phyloP scores from a whole-genome alignment of 768 basidiomycete genomes.

The Hygrophorus pudorinus region DNA sequence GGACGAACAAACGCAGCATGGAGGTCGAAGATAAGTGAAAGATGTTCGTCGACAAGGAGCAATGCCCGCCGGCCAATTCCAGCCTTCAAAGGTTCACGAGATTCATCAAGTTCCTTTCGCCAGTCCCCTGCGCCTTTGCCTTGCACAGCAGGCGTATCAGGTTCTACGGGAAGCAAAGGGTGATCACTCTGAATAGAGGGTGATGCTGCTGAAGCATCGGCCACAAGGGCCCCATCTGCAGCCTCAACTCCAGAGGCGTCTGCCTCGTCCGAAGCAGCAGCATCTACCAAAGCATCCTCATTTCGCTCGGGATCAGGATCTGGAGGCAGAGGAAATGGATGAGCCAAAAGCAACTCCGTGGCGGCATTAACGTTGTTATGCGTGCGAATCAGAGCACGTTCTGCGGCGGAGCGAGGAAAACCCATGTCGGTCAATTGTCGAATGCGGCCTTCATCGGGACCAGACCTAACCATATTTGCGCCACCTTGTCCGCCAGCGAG shows the following conservation, averaged over 20 bases:
- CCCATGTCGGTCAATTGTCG: conserved; percentile 93
- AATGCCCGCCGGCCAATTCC: conserved; percentile 63
- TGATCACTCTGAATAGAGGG: conserved; percentile 14
- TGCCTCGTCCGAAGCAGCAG: conserved; percentile 16
- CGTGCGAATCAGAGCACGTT: conserved; percentile 72
- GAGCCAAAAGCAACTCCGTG: conserved; percentile 74
- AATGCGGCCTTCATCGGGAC: conserved; percentile 69
- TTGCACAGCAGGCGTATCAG: conserved; percentile 6
- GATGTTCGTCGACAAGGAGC: conserved; percentile 75
- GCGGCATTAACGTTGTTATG: conserved; percentile 87
- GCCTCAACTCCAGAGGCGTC: conserved; percentile 5
- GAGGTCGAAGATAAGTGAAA: conserved; percentile 83
- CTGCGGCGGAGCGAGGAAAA: conserved; percentile 82
- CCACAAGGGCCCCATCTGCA: conserved; percentile 17
- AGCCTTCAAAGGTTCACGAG: conserved; percentile 55
- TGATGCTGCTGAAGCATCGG: conserved; percentile 8
- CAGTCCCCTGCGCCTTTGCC: conserved; percentile 53
- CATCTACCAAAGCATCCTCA: conserved; percentile 10
- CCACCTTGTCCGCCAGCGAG: not conserved
- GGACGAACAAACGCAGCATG: conserved; percentile 70
- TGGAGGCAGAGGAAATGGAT: conserved; percentile 68
- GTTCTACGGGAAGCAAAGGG: conserved; percentile 12
- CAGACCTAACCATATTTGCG: conserved; percentile 12
- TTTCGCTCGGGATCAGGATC: conserved; percentile 44
- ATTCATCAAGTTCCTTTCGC: conserved; percentile 53